Evolutionary conservation across 2,329 filamentous ascomycete genomes (phyloP).

Genomic region (Cytospora paraplurivora): DNA sequence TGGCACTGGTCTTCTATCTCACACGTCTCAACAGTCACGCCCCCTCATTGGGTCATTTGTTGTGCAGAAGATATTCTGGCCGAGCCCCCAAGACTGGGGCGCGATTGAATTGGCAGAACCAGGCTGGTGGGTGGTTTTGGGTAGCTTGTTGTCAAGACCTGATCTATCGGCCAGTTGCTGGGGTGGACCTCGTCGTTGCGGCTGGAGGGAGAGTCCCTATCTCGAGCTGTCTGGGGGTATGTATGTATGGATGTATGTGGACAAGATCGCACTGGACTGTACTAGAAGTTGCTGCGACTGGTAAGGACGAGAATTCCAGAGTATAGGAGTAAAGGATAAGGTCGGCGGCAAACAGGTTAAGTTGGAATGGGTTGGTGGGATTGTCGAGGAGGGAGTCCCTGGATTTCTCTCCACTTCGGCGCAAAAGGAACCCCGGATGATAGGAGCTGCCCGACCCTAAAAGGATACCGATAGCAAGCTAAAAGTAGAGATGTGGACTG

Average conservation of each 20-base stretch:
- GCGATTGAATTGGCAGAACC: conserved; percentile 21
- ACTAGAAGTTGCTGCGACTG: background rate
- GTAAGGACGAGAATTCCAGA: background rate
- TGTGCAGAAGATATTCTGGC: conserved; percentile 10
- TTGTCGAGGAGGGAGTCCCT: background rate
- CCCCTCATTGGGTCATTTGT: conserved; percentile 29
- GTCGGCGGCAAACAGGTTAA: background rate
- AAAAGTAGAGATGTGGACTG: background rate
- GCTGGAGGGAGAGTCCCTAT: background rate
- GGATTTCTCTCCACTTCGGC: conserved; percentile 1
- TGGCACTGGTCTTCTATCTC: conserved; percentile 42
- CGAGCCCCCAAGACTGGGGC: conserved; percentile 18
- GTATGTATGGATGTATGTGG: background rate
- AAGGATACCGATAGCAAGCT: background rate
- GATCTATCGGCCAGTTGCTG: conserved; percentile 3
- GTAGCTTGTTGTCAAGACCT: background rate
- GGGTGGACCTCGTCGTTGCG: conserved; percentile 6
- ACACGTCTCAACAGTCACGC: conserved; percentile 19
- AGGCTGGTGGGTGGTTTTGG: conserved; percentile 12
- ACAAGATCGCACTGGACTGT: background rate
- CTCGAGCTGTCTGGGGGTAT: background rate
- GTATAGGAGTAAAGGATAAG: background rate
- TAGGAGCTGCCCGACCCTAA: background rate
- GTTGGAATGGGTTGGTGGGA: background rate
- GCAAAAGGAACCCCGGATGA: background rate